Evolutionary conservation across 2,329 filamentous ascomycete species (phyloP).

Genomic region (Ceratocystis papillata): DNA sequence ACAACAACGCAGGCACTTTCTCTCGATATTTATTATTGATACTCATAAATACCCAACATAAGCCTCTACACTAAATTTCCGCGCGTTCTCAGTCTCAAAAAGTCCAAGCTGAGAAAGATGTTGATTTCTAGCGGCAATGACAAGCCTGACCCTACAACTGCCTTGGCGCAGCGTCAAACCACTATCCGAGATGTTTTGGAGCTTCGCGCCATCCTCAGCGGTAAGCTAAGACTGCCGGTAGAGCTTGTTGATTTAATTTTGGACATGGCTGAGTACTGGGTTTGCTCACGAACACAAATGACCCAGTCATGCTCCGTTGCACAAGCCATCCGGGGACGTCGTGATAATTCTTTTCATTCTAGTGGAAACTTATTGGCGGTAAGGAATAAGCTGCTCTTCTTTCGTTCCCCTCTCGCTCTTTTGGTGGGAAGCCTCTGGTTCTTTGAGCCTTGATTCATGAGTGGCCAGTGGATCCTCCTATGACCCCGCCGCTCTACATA

Average conservation of each 20-base stretch:
- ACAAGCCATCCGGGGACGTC: no score
- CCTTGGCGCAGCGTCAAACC: background rate
- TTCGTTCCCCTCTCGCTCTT: background rate
- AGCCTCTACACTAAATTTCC: no score
- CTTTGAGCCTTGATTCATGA: background rate
- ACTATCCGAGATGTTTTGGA: slow-evolving; percentile 37
- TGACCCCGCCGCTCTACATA: no score
- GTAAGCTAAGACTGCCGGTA: slow-evolving; percentile 38
- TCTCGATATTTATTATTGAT: no score
- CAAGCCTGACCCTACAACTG: no score
- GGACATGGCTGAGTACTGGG: slow-evolving; percentile 54
- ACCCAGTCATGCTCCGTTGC: no score
- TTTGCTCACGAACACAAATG: slow-evolving; percentile 33
- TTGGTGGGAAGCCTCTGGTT: background rate
- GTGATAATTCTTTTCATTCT: background rate
- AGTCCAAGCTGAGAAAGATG: no score
- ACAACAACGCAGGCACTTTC: no score
- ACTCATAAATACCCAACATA: no score
- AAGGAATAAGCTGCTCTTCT: background rate
- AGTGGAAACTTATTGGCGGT: slow-evolving; percentile 16
- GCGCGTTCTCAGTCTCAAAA: no score
- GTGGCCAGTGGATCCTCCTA: background rate
- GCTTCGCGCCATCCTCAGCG: slow-evolving; percentile 40
- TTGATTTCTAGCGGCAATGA: no score
- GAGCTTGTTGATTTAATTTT: slow-evolving; percentile 48